Conservation (phyloP, 1,284 basidiomycete genomes). For the Cystobasidium sp. region DNA sequence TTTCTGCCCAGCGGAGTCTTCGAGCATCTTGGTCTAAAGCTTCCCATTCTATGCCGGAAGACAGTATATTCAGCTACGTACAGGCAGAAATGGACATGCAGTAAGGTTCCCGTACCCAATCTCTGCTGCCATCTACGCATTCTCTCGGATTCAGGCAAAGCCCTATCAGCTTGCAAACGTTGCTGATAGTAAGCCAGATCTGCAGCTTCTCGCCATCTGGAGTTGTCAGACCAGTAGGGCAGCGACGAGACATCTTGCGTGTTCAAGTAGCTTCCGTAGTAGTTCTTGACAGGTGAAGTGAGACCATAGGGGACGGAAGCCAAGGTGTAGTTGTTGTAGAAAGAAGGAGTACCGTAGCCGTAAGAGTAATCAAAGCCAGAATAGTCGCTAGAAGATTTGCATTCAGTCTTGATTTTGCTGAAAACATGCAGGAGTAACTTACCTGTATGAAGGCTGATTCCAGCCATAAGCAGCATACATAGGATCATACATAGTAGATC, state of each 20-base stretch:
- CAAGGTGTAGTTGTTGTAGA: constrained; percentile 19
- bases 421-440: background rate
- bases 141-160: constrained; percentile 30
- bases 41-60: constrained; percentile 27
- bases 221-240: constrained; percentile 36
- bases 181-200: constrained; percentile 43
- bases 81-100: background rate
- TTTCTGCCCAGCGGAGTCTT: constrained; percentile 27
- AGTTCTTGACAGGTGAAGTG: constrained; percentile 17
- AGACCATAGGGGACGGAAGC: constrained; percentile 10
- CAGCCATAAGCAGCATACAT: constrained; percentile 38
- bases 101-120: background rate
- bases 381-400: background rate
- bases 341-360: constrained; percentile 39
- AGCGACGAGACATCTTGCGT: background rate
- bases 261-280: constrained; percentile 15
- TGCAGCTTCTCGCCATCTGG: constrained; percentile 36
- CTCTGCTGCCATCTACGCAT: constrained; percentile 41
- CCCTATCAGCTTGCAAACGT: constrained; percentile 10
- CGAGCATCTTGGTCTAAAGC: constrained; percentile 28
- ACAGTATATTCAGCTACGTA: background rate
- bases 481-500: constrained; percentile 29
- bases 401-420: background rate
- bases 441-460: constrained; percentile 16
- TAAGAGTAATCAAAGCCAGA: constrained; percentile 27